Conservation (phyloP, 805 yeast genomes). For the Metschnikowia kofuensis region DNA sequence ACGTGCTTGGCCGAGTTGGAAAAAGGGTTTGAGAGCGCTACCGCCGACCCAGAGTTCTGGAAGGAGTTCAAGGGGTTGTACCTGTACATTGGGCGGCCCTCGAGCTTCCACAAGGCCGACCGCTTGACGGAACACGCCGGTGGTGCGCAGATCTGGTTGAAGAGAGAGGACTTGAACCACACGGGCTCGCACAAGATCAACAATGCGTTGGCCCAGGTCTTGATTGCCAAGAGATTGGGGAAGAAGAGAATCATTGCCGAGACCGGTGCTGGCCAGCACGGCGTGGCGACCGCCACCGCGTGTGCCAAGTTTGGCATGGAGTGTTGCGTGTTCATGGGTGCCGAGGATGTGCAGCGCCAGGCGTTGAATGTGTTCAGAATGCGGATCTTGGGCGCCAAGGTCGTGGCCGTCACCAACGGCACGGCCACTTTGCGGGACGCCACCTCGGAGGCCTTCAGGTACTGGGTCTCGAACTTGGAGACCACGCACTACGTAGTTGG, state of each 20-base stretch:
- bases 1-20: constrained; percentile 89
- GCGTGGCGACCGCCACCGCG: constrained; percentile 91
- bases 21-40: constrained; percentile 80
- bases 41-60: constrained; percentile 92
- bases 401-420: constrained; percentile 90
- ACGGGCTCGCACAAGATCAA: constrained; percentile 88
- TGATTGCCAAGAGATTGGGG: constrained; percentile 76
- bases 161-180: constrained; percentile 93
- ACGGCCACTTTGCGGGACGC: constrained; percentile 97
- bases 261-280: constrained; percentile 93
- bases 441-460: constrained; percentile 93
- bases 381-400: constrained; percentile 94
- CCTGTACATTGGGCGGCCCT: constrained; percentile 95
- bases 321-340: constrained; percentile 98
- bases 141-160: constrained; percentile 92
- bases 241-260: constrained; percentile 78
- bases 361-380: constrained; percentile 97
- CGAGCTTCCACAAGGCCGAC: constrained; percentile 86
- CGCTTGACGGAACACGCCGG: constrained; percentile 87
- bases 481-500: constrained; percentile 95
- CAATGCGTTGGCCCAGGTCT: constrained; percentile 79
- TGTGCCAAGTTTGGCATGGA: constrained; percentile 90
- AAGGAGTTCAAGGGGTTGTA: constrained; percentile 81
- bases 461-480: constrained; percentile 86
- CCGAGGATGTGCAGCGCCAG: constrained; percentile 98